A percentile compares a stretch with the other conserved stretches of the same genome.
Evolutionary conservation across 1,284 basidiomycete species (phyloP).

Genomic region (Cryptococcus deneoformans): DNA sequence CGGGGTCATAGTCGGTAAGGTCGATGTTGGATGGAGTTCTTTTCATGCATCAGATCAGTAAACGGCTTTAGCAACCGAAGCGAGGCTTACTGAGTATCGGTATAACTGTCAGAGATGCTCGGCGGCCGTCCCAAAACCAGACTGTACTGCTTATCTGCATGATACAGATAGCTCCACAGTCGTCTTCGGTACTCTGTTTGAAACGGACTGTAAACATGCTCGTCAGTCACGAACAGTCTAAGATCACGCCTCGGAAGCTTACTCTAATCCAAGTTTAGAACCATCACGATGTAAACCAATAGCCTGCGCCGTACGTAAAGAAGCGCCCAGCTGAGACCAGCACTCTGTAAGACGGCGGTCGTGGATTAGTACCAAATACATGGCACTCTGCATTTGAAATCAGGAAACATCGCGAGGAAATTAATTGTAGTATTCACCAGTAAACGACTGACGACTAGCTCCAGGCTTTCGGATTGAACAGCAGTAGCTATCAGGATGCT

Average conservation of each 20-base stretch:
- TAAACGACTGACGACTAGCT: constrained; percentile 81
- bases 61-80: background rate
- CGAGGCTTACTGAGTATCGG: constrained; percentile 36
- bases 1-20: constrained; percentile 57
- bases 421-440: constrained; percentile 57
- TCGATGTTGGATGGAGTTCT: constrained; percentile 80
- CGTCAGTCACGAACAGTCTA: background rate
- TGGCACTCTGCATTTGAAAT: constrained; percentile 62
- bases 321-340: constrained; percentile 92
- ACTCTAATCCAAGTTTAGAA: constrained; percentile 65
- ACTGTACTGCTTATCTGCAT: constrained; percentile 75
- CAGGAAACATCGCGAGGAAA: background rate
- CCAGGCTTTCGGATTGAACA: constrained; percentile 83
- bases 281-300: constrained; percentile 91
- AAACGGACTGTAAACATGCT: constrained; percentile 54
- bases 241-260: constrained; percentile 26
- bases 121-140: constrained; percentile 86
- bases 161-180: constrained; percentile 91
- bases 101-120: constrained; percentile 53
- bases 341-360: constrained; percentile 62
- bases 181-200: constrained; percentile 86
- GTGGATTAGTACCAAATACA: constrained; percentile 75
- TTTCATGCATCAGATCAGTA: constrained; percentile 51
- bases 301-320: constrained; percentile 88
- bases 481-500: constrained; percentile 84